Evolutionary conservation across 805 yeast species (phyloP), one percentile per base, ranked within the genome.

Genomic region (Saturnispora saitoi): DNA sequence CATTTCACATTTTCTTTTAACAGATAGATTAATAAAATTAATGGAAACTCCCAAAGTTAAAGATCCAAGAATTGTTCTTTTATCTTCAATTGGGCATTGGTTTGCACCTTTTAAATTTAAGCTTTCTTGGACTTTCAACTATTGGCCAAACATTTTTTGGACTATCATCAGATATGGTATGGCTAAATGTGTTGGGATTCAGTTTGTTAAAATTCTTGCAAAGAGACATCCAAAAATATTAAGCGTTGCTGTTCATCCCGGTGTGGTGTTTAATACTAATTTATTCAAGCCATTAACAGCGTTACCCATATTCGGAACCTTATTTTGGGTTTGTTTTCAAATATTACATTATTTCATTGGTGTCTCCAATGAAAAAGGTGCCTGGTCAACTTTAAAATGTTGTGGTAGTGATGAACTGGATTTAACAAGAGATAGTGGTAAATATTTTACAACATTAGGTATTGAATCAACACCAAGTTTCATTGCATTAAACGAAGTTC

Each of bases 261-360:
- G 96, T 0, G 74, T 86, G 54, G 86, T 86, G n/a, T 81, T 87
- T 85, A 80, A 81, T 57, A 81, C 95, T 2, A 82, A 83, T 55
- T 63, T 83, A 42, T 84, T 83, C 60, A 71, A 83, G 42, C 85
- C 83, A 60, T 83, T 89, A 81, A 85, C 91, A 2, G 67, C 87
- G 48, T 67, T 83, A 14, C 95, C 95, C 0, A 67, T 86, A 4
- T 71, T 87, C n/a, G 95, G 96, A 0, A 71, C 79, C 1, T 57
- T 83, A 32, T 84, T 84, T 55, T 81, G 90, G 87, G 64, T 83
- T 36, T 63, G 77, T 9, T 84, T 86, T 61, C 86, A 84, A 59
- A 58, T 82, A 7, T 79, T 86, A 58, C 86, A 86, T 1, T 77
- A 67, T 55, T 63, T 83, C 40, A 75, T 83, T 54, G 95, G 95